Base-by-base conservation (phyloP, 164 flowering plant genomes). In the Buxus sempervirens region DNA sequence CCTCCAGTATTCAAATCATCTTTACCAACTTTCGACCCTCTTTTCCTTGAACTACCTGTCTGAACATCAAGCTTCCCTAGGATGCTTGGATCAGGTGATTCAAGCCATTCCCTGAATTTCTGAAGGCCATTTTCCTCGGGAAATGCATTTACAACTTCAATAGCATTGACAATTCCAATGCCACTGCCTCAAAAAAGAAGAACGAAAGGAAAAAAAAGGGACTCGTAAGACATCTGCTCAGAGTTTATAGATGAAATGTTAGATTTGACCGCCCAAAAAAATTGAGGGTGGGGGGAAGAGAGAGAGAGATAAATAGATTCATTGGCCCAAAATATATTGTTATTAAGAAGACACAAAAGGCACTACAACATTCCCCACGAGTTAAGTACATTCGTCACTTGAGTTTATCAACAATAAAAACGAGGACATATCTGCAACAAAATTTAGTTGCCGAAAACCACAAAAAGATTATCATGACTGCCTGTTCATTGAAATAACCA, bases 111-210 rank as follows among this genome's bases (percentile, higher is more conserved):
- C 54, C 94, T 82, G 76, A 95, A 95, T 66, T 89, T 82, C 22
- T 74, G 82, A 64, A 95, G 96, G 53, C 98, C 98, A 76, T 86
- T 88, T 70, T 89, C 93, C 78, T 88, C 98, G 18, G 97, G 97
- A 82, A 89, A 95, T 66, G 98, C 97, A 87, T 84, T 85, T 63
- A 90, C 78, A 74, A 95, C 96, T 80, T 95, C 98, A 78, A 95
- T 84, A 66, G 97, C 98, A 89, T 95, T 95, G 48, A 95, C 98
- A 73, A 92, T 95, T 53, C 98, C 98, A 72, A 95, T 86, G 51
- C 80, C 82, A 66, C 82, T 79, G 66, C 32, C 70, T 54, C 58
- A 63, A 18, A 67, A 16, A 19, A 27, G 5, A 32, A 32, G 7
- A 27, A 21, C 9, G 41, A 1, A 13, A 41, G 38, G 24, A 24